Conservation (phyloP, 225 moss, liverwort and hornwort species). For the Takakia lepidozioides region DNA sequence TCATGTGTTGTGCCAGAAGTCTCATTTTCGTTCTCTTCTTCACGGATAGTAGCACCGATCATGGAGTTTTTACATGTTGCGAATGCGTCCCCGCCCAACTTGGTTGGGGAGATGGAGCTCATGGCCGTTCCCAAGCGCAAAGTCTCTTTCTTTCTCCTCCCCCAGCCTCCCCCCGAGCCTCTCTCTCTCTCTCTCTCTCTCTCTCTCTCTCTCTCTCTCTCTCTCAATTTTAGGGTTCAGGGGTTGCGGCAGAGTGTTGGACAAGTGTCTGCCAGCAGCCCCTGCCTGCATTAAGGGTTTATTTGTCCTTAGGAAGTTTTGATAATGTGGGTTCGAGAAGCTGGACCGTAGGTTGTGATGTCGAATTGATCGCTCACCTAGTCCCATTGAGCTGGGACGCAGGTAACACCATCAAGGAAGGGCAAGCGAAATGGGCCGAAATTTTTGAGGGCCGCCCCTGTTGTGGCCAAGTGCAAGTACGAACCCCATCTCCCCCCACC, state of each 20-base stretch:
- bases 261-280: background rate
- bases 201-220: background rate
- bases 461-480: constrained; percentile 87
- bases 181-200: background rate
- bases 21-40: background rate
- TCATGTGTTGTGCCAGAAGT: background rate
- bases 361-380: background rate
- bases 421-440: constrained; percentile 96
- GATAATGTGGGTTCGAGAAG: too few species aligned
- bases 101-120: constrained; percentile 42
- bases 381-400: background rate
- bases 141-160: constrained; percentile 27
- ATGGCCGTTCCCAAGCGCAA: constrained; percentile 97
- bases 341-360: too few species aligned
- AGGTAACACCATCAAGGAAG: constrained; percentile 85
- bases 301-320: background rate
- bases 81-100: constrained; percentile 8
- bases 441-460: constrained; percentile 64
- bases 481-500: too few species aligned
- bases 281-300: background rate
- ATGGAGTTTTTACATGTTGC: constrained; percentile 3
- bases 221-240: too few species aligned
- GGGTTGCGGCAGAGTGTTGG: too few species aligned
- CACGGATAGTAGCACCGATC: constrained; percentile 1
- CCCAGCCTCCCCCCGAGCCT: background rate